Conservation (phyloP, 2,329 filamentous ascomycete genomes). For the Rugonectria rugulosa region DNA sequence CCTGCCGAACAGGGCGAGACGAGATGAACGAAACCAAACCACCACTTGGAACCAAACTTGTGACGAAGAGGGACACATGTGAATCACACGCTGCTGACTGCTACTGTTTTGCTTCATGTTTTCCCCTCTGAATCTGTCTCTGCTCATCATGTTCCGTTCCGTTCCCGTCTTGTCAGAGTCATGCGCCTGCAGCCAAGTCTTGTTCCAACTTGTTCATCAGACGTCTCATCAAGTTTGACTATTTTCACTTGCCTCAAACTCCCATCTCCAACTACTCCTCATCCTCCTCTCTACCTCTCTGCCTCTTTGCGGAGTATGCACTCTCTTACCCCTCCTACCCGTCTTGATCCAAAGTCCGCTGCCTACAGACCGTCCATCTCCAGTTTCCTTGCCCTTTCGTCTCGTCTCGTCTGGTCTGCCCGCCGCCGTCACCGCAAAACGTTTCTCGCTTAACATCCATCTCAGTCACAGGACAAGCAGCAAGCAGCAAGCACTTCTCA, state of each 20-base stretch:
- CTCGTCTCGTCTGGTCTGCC: conserved; percentile 2
- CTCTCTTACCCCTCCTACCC: no score
- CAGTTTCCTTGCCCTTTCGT: conserved; percentile 8
- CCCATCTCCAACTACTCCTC: background rate
- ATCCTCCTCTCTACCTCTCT: background rate
- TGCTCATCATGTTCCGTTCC: conserved; percentile 5
- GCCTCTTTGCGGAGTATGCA: no score
- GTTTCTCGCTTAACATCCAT: conserved; percentile 12
- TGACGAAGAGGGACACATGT: conserved; percentile 12
- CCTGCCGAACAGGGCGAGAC: background rate
- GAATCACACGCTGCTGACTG: conserved; percentile 22
- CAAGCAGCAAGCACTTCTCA: conserved; percentile 16
- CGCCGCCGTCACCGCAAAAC: conserved; percentile 15
- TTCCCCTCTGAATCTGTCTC: conserved; percentile 7
- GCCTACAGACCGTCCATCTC: no score
- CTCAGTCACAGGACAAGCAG: conserved; percentile 2
- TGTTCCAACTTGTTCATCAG: background rate
- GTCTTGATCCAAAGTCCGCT: no score
- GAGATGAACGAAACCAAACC: conserved; percentile 8
- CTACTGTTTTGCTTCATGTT: conserved; percentile 15
- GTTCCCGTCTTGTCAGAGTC: conserved; percentile 1
- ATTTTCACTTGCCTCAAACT: background rate
- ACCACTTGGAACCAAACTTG: conserved; percentile 20
- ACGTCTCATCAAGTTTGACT: background rate
- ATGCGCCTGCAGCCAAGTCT: background rate